Percentiles rank a stretch among this genome's conserved stretches.
These are phyloP conservation scores for Penicillium riverlandense DNA, from an alignment of 495 filamentous ascomycete genomes.

Conservation along the genomic window DNA sequence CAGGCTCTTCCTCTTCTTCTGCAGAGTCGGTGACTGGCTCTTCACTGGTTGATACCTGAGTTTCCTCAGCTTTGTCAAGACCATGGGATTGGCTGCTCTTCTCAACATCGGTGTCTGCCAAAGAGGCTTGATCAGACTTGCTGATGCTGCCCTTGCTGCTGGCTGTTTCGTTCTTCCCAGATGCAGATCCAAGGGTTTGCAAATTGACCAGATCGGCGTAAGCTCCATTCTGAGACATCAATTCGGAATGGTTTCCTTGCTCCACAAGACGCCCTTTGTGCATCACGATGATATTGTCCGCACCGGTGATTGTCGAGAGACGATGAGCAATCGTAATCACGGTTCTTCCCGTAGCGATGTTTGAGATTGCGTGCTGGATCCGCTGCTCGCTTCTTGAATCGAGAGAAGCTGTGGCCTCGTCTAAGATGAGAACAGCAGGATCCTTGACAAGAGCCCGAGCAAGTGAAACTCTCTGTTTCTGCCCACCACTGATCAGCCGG, in stretches of 20 bases:
- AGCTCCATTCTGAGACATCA: conserved; percentile 30
- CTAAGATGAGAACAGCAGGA: conserved; percentile 74
- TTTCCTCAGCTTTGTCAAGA: conserved; percentile 9
- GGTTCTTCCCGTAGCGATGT: conserved; percentile 37
- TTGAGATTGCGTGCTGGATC: conserved; percentile 44
- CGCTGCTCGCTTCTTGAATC: conserved; percentile 48
- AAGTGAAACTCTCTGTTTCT: conserved; percentile 60
- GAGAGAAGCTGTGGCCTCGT: conserved; percentile 66
- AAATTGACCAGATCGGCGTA: conserved; percentile 41
- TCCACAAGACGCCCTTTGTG: conserved; percentile 48
- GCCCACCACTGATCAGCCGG: conserved; percentile 50
- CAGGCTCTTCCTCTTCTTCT: conserved; percentile 20
- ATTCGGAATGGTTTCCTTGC: conserved; percentile 41
- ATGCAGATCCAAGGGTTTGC: conserved; percentile 26
- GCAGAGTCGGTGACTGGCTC: conserved; percentile 4
- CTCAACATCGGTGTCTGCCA: conserved; percentile 16
- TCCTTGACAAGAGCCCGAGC: conserved; percentile 68
- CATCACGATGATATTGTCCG: conserved; percentile 62
- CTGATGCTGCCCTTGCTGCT: conserved; percentile 14
- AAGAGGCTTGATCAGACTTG: conserved; percentile 19
- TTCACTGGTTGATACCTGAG: conserved; percentile 8
- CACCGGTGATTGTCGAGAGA: conserved; percentile 44
- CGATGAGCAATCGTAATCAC: conserved; percentile 43
- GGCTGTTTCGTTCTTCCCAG: conserved; percentile 12
- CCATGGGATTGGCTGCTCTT: conserved; percentile 11